These are phyloP conservation scores for Chlorella sp. DNA, from an alignment of 139 green algal genomes.

Conservation along the genomic window DNA sequence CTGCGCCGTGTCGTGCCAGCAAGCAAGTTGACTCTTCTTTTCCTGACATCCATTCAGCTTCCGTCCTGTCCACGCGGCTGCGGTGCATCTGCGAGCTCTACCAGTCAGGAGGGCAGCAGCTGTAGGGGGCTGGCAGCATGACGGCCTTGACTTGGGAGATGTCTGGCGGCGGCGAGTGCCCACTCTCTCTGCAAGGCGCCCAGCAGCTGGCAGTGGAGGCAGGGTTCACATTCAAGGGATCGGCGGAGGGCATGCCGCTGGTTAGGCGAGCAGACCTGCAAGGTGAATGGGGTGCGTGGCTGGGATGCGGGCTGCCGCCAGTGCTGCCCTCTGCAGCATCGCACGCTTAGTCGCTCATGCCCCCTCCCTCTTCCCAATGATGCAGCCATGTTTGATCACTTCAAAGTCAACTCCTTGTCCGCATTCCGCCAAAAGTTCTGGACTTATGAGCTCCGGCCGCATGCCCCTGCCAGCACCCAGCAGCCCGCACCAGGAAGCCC, in stretches of 20 bases:
- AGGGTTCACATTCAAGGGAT: background rate
- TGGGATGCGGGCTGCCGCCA: background rate
- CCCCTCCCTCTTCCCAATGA: background rate
- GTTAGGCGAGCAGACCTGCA: background rate
- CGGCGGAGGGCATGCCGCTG: background rate
- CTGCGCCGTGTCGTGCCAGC: background rate
- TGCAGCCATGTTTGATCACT: slow-evolving; percentile 26
- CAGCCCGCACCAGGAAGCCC: background rate
- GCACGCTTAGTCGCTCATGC: background rate
- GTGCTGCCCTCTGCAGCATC: background rate
- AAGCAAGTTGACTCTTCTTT: background rate
- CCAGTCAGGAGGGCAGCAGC: no score
- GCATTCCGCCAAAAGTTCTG: slow-evolving; percentile 9
- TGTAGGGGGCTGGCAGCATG: background rate
- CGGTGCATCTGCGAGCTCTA: background rate
- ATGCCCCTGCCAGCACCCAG: background rate
- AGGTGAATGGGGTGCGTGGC: background rate
- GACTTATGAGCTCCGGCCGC: slow-evolving; percentile 3
- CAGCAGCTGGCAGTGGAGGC: slow-evolving; percentile 26
- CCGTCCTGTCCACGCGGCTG: background rate
- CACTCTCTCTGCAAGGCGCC: slow-evolving; percentile 10
- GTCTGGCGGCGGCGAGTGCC: slow-evolving; percentile 1
- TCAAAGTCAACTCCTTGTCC: slow-evolving; percentile 20
- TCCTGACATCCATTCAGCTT: background rate
- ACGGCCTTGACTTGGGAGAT: background rate